Base-by-base conservation (phyloP, 1,139 yeast genomes). In the Taphrina pruni region DNA sequence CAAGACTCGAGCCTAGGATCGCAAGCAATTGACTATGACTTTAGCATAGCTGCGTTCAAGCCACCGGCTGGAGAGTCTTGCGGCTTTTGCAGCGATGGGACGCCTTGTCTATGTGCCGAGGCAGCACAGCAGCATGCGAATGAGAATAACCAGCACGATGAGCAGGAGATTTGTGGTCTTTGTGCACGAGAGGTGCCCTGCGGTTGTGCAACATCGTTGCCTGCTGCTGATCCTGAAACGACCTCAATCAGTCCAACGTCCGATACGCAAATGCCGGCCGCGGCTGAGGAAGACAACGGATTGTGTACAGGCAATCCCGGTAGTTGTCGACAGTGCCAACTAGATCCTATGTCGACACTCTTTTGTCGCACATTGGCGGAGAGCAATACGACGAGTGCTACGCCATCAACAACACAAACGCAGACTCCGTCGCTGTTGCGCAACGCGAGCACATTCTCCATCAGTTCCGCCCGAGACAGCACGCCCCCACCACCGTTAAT, bases 41-140 rank as follows among this genome's bases (percentile, higher is more conserved):
- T 58, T 12, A 36, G 32, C 39, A 26, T 43, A 26, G 43, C 62
- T n/a, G 51, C 56, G 8, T 51, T 57, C 57, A 52, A 51, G 35
- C 65, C 64, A 3, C 62, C 64, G 14, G 58, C 54, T 5, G 62
- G 87, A 70, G 96, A 90, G 73, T 85, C 88, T 72, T 93, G 98
- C 79, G 97, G 97, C 0, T 93, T 93, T 78, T 93, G 98, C 76
- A 86, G 96, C 0, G 96, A 89, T 74, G 96, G 88, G 73, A 88
- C 96, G 0, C 95, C 96, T 5, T 93, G 98, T 79, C 90, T 93
- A 1, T 93, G 98, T 78, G 86, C 94, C 43, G 97, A 88, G 75
- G 89, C 93, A 8, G 92, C 76, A 56, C 71, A 74, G 50, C 74
- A 73, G 72, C 72, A 65, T 71, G 72, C 17, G 41, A 21, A 17